Percentiles rank a stretch among this genome's conserved stretches.
These are phyloP conservation scores for Amanita rubescens DNA, from an alignment of 768 basidiomycete species.

Conservation along the genomic window DNA sequence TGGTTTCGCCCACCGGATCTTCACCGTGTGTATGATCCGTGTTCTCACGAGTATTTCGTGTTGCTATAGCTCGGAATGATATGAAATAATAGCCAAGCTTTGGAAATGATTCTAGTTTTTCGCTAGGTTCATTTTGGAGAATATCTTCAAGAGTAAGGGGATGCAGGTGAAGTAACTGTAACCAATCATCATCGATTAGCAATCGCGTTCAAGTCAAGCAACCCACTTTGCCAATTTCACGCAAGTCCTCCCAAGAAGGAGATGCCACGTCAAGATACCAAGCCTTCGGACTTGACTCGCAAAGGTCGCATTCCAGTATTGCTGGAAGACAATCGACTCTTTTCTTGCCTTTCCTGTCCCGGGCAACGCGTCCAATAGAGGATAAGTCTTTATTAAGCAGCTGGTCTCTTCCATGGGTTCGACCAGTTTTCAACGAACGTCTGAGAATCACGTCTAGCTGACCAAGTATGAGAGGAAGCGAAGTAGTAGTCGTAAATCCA, in stretches of 20 bases:
- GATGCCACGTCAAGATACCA: constrained; percentile 93
- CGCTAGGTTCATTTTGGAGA: constrained; percentile 82
- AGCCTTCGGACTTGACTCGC: constrained; percentile 39
- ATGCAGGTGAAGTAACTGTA: constrained; percentile 77
- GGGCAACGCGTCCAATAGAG: not conserved
- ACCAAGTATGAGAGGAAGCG: constrained; percentile 38
- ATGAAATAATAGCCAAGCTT: constrained; percentile 90
- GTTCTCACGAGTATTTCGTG: constrained; percentile 25
- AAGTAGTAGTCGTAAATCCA: constrained; percentile 35
- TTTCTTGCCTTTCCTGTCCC: constrained; percentile 42
- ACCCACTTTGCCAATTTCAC: constrained; percentile 72
- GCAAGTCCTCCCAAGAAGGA: constrained; percentile 84
- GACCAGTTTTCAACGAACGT: constrained; percentile 27
- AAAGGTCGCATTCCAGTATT: not conserved
- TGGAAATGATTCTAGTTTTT: constrained; percentile 85
- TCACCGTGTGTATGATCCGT: constrained; percentile 23
- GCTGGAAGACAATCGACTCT: constrained; percentile 17
- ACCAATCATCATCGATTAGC: not conserved
- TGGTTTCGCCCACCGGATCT: constrained; percentile 61
- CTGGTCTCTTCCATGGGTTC: constrained; percentile 19
- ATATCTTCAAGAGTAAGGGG: constrained; percentile 93
- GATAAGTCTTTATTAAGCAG: not conserved
- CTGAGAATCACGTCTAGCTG: constrained; percentile 44
- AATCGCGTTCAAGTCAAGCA: not conserved
- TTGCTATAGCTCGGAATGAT: constrained; percentile 78